These are phyloP conservation scores for Bothriochloa decipiens DNA, from an alignment of 176 grass and related monocot species.

Conservation along the genomic window DNA sequence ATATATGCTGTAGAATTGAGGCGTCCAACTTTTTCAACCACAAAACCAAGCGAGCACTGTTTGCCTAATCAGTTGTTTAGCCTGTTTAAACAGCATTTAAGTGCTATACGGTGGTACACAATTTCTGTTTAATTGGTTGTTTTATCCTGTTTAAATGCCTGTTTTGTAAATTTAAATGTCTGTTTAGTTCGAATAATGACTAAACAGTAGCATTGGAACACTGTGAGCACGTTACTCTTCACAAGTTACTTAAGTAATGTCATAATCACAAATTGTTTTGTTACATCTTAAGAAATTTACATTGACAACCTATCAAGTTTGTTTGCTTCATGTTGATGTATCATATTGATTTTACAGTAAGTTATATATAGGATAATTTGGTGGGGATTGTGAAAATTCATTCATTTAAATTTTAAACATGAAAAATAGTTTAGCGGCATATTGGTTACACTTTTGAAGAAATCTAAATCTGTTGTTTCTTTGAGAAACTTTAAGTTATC, in stretches of 20 bases:
- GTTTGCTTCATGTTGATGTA: not conserved
- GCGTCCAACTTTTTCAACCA: not conserved
- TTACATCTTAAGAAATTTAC: constrained; percentile 16
- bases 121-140: not conserved
- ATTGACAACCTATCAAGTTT: not conserved
- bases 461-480: constrained; percentile 1
- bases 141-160: not conserved
- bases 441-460: constrained; percentile 8
- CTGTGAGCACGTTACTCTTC: not conserved
- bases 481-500: constrained; percentile 18
- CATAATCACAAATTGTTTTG: constrained; percentile 21
- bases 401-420: not conserved
- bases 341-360: constrained; percentile 2
- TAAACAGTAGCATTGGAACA: not conserved
- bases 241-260: not conserved
- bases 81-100: not conserved
- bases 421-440: not conserved
- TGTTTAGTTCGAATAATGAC: not conserved
- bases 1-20: constrained; percentile 16
- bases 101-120: not conserved
- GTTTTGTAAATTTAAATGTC: not conserved
- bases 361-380: constrained; percentile 1
- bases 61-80: not conserved
- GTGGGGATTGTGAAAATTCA: not conserved
- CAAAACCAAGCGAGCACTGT: not conserved